Evolutionary conservation across 2,329 filamentous ascomycete species (phyloP).

Genomic region (Fusarium sororula): DNA sequence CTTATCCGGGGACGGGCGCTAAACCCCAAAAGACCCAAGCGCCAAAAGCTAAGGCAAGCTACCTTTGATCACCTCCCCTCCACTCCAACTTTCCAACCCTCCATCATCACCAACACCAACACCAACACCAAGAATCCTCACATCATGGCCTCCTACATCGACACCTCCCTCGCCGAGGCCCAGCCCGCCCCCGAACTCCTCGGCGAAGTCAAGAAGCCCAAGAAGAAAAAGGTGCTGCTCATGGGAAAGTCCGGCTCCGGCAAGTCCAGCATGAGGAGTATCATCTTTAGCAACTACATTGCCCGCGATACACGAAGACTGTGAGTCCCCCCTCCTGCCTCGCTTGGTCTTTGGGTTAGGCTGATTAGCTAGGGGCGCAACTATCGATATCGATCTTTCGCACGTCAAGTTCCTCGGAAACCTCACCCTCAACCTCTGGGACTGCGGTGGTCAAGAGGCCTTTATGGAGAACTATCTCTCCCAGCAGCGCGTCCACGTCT

Average conservation of each 20-base stretch:
- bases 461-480: slow-evolving; percentile 99
- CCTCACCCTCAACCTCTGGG: slow-evolving; percentile 96
- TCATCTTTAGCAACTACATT: slow-evolving; percentile 99
- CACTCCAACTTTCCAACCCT: slow-evolving; percentile 5
- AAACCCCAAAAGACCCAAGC: slow-evolving; percentile 21
- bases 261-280: slow-evolving; percentile 97
- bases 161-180: slow-evolving; percentile 44
- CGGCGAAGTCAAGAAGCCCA: slow-evolving; percentile 70
- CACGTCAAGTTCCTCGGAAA: slow-evolving; percentile 99
- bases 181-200: slow-evolving; percentile 49
- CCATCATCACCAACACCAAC: neutral
- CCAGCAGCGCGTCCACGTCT: slow-evolving; percentile 94
- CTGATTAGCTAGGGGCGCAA: slow-evolving; percentile 71
- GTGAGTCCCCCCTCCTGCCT: slow-evolving; percentile 48
- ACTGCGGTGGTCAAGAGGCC: slow-evolving; percentile 97
- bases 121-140: neutral
- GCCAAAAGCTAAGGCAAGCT: slow-evolving; percentile 20
- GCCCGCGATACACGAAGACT: slow-evolving; percentile 92
- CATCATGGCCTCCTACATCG: slow-evolving; percentile 48
- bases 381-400: slow-evolving; percentile 97
- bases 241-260: slow-evolving; percentile 98
- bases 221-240: slow-evolving; percentile 87
- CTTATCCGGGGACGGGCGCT: slow-evolving; percentile 12
- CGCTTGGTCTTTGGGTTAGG: neutral
- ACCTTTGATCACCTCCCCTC: slow-evolving; percentile 19